Evolutionary conservation across 768 basidiomycete species (phyloP).

Genomic region (Macrolepiota dolichaula): DNA sequence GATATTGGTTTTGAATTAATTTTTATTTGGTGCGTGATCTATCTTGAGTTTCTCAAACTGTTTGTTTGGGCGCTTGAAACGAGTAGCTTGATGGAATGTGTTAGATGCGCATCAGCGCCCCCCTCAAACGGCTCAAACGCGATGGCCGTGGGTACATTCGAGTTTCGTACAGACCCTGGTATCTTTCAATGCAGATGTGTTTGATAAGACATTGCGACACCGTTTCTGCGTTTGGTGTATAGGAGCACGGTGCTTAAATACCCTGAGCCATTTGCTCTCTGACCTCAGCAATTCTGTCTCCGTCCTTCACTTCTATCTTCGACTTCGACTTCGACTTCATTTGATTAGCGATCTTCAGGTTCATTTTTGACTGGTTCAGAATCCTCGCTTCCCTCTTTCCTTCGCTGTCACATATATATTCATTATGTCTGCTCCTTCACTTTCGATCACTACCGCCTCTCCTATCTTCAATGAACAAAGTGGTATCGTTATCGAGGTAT

Average conservation of each 20-base stretch:
- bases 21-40: too few species aligned
- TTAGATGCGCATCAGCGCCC: neutral
- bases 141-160: neutral
- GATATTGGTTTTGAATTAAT: too few species aligned
- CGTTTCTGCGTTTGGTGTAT: neutral
- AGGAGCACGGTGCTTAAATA: neutral
- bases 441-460: neutral
- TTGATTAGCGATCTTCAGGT: neutral
- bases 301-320: neutral
- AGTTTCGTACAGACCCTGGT: neutral
- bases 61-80: neutral
- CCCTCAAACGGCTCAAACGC: neutral
- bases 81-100: neutral
- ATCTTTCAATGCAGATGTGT: neutral
- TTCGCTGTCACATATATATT: neutral
- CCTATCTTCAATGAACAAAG: neutral
- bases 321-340: neutral
- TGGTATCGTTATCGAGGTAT: constrained; percentile 7
- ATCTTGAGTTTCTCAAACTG: too few species aligned
- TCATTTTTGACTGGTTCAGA: neutral
- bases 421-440: neutral
- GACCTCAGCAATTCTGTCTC: neutral
- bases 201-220: neutral
- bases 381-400: neutral
- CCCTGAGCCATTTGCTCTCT: neutral